Conservation (phyloP, 75 land plant species). For the Pinus taeda region DNA sequence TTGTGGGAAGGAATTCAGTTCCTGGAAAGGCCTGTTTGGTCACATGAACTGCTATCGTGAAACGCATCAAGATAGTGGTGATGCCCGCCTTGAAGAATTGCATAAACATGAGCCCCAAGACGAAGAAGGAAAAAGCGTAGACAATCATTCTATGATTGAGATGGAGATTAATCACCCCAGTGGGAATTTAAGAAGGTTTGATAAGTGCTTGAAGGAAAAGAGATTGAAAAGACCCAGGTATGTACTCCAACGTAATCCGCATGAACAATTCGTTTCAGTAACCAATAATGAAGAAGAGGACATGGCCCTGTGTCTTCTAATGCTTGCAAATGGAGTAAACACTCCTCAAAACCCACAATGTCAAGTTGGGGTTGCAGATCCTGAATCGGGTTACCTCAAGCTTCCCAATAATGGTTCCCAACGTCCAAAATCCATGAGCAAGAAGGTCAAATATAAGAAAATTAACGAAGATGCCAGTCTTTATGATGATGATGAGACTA, state of each 20-base stretch:
- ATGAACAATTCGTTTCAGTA: background rate
- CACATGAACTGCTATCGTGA: conserved; percentile 45
- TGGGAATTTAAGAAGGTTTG: background rate
- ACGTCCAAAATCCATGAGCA: background rate
- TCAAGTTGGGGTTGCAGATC: background rate
- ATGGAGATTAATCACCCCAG: background rate
- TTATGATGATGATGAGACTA: conserved; percentile 6
- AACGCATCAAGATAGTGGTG: background rate
- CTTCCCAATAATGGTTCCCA: background rate
- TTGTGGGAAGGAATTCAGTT: conserved; percentile 43
- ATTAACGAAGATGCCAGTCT: background rate
- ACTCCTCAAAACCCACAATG: background rate
- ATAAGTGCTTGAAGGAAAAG: conserved; percentile 1
- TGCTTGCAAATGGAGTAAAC: conserved; percentile 16
- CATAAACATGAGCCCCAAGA: too few relatives aligned
- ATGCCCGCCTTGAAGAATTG: too few relatives aligned
- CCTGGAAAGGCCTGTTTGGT: conserved; percentile 43
- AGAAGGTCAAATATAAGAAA: background rate
- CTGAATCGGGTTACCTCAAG: background rate
- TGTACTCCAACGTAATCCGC: background rate
- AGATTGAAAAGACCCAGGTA: conserved; percentile 7
- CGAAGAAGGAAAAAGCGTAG: conserved; percentile 17
- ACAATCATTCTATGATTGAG: background rate
- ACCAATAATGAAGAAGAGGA: conserved; percentile 9
- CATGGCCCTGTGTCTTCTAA: conserved; percentile 21